A percentile compares a stretch with the other conserved stretches of the same genome.
phyloP scores from a whole-genome alignment of 1,139 yeast genomes.

The Kurtzmaniella natalensis region DNA sequence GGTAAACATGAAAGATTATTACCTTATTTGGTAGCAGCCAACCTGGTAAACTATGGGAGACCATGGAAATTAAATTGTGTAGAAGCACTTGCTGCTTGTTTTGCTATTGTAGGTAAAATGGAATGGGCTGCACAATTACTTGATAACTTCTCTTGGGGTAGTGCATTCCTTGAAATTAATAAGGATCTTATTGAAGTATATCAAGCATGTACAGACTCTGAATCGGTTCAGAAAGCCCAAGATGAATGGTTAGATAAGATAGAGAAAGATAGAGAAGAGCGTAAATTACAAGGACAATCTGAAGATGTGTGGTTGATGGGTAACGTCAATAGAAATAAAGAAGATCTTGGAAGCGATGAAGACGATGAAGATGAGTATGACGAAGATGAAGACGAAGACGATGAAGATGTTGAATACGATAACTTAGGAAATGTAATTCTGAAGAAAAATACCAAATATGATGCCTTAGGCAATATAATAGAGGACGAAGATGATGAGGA shows the following conservation, averaged over 20 bases:
- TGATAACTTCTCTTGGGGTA: slow-evolving; percentile 89
- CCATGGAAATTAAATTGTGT: slow-evolving; percentile 97
- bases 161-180: slow-evolving; percentile 77
- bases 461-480: slow-evolving; percentile 1
- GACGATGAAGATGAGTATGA: slow-evolving; percentile 12
- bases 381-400: slow-evolving; percentile 10
- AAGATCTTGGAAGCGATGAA: slow-evolving; percentile 9
- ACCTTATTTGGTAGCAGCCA: slow-evolving; percentile 93
- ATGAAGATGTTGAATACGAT: slow-evolving; percentile 6
- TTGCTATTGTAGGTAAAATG: slow-evolving; percentile 85
- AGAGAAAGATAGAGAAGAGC: slow-evolving; percentile 63
- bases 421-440: slow-evolving; percentile 9
- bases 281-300: slow-evolving; percentile 49
- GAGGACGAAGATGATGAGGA: slow-evolving; percentile 8
- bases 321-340: slow-evolving; percentile 53
- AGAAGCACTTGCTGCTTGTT: slow-evolving; percentile 96
- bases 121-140: slow-evolving; percentile 85
- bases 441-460: slow-evolving; percentile 1
- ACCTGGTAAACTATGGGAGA: slow-evolving; percentile 93
- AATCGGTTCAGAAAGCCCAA: slow-evolving; percentile 69
- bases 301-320: slow-evolving; percentile 80
- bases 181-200: slow-evolving; percentile 72
- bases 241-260: slow-evolving; percentile 67
- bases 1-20: slow-evolving; percentile 83
- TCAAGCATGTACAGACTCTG: slow-evolving; percentile 76